These are phyloP conservation scores for Tricholoma bakamatsutake DNA, from an alignment of 768 basidiomycete species.

Conservation along the genomic window DNA sequence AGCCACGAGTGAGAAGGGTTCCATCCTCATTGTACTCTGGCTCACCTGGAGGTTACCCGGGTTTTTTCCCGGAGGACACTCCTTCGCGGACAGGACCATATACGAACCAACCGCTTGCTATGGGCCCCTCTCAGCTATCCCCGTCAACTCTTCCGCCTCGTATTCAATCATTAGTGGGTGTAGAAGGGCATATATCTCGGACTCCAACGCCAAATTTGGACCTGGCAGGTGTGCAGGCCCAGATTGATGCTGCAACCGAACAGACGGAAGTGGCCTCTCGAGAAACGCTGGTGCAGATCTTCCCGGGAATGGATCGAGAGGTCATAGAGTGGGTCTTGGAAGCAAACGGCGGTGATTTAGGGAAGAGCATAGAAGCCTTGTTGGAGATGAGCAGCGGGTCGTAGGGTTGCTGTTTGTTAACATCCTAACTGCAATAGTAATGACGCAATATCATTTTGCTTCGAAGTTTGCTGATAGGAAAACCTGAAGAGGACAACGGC, in stretches of 20 bases:
- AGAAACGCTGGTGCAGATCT: slow-evolving; percentile 82
- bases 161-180: slow-evolving; percentile 32
- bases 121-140: slow-evolving; percentile 42
- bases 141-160: slow-evolving; percentile 38
- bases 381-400: slow-evolving; percentile 63
- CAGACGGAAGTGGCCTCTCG: slow-evolving; percentile 64
- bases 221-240: slow-evolving; percentile 60
- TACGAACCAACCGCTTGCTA: slow-evolving; percentile 41
- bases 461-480: background rate
- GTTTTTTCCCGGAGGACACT: slow-evolving; percentile 39
- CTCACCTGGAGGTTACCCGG: slow-evolving; percentile 25
- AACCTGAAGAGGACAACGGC: background rate
- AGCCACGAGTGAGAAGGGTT: slow-evolving; percentile 57
- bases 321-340: slow-evolving; percentile 87
- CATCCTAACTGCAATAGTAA: background rate
- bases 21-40: slow-evolving; percentile 37
- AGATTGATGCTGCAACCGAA: slow-evolving; percentile 76
- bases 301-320: slow-evolving; percentile 77
- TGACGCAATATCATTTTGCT: background rate
- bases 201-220: slow-evolving; percentile 70
- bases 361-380: slow-evolving; percentile 81
- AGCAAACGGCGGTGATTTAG: slow-evolving; percentile 83
- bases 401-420: slow-evolving; percentile 11
- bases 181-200: slow-evolving; percentile 47
- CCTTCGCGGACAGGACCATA: slow-evolving; percentile 43